Percentiles rank a stretch among this genome's conserved stretches.
Evolutionary conservation across 2,329 filamentous ascomycete species (phyloP).

Genomic region (Pseudogymnoascus sp.): DNA sequence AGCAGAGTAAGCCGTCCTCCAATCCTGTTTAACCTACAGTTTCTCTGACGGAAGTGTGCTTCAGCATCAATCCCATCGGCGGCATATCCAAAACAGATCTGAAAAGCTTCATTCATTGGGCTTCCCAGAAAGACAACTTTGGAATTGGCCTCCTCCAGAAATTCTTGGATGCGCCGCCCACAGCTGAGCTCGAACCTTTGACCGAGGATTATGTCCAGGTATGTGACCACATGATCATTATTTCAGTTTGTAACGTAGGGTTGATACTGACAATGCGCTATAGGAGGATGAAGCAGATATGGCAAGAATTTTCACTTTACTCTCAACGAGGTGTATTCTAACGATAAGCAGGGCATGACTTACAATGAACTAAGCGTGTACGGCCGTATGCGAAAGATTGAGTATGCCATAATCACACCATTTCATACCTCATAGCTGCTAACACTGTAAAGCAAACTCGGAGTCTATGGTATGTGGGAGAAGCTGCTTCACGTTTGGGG

Average conservation of each 20-base stretch:
- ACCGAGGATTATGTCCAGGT: conserved; percentile 48
- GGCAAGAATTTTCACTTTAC: conserved; percentile 45
- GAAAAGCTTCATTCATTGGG: conserved; percentile 64
- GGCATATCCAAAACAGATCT: conserved; percentile 43
- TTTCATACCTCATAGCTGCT: background rate
- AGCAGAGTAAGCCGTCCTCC: conserved; percentile 21
- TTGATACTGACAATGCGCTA: background rate
- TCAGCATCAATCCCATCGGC: conserved; percentile 51
- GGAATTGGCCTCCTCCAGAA: conserved; percentile 53
- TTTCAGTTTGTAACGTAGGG: background rate
- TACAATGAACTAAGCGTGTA: conserved; percentile 39
- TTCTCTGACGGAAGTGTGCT: background rate
- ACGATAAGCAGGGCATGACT: conserved; percentile 46
- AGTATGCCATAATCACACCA: conserved; percentile 15
- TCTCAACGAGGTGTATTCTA: conserved; percentile 32
- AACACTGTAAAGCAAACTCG: conserved; percentile 30
- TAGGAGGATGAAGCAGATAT: conserved; percentile 42
- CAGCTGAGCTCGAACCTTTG: conserved; percentile 58
- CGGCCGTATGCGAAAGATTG: conserved; percentile 38
- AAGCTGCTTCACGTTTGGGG: conserved; percentile 41
- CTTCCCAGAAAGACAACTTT: conserved; percentile 43
- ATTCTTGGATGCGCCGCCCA: conserved; percentile 57
- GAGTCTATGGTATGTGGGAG: conserved; percentile 40
- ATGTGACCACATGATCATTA: background rate
- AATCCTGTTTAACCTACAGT: background rate